Evolutionary conservation across 1,284 basidiomycete species (phyloP).

Genomic region (Trametes polyzona): DNA sequence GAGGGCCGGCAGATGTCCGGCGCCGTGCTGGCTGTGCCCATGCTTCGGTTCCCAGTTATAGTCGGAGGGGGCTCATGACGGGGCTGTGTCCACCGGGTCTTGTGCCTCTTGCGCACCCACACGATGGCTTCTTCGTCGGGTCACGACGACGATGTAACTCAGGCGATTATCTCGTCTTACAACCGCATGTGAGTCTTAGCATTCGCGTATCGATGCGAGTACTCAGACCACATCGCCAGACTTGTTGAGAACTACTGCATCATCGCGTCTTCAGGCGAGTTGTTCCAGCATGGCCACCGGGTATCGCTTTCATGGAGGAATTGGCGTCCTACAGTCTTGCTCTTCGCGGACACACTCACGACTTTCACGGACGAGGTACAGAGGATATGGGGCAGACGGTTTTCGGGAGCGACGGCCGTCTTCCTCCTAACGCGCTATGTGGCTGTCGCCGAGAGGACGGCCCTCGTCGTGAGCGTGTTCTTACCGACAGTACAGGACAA

Average conservation of each 20-base stretch:
- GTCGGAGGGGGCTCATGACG: too few species aligned
- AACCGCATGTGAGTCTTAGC: slow-evolving; percentile 16
- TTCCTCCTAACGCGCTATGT: slow-evolving; percentile 25
- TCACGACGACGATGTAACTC: too few species aligned
- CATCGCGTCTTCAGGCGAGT: slow-evolving; percentile 21
- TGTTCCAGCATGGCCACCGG: background rate
- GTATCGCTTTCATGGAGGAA: background rate
- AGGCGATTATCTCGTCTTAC: slow-evolving; percentile 9
- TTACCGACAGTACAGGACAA: slow-evolving; percentile 13
- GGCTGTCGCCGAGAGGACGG: slow-evolving; percentile 19
- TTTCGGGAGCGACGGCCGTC: slow-evolving; percentile 23
- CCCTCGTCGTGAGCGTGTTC: slow-evolving; percentile 19
- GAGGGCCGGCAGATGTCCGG: too few species aligned
- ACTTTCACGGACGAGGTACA: slow-evolving; percentile 26
- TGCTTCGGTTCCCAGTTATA: too few species aligned
- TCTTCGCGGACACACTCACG: slow-evolving; percentile 20
- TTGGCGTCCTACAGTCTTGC: slow-evolving; percentile 4
- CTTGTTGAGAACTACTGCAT: slow-evolving; percentile 22
- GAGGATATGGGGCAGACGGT: slow-evolving; percentile 25
- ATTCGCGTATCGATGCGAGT: too few species aligned
- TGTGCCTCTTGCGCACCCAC: too few species aligned
- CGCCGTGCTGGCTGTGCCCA: too few species aligned
- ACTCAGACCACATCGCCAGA: background rate
- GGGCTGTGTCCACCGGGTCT: too few species aligned
- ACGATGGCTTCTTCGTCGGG: too few species aligned